Conservation (phyloP, 2,329 filamentous ascomycete genomes). For the Cephalotrichum gorgonifer region DNA sequence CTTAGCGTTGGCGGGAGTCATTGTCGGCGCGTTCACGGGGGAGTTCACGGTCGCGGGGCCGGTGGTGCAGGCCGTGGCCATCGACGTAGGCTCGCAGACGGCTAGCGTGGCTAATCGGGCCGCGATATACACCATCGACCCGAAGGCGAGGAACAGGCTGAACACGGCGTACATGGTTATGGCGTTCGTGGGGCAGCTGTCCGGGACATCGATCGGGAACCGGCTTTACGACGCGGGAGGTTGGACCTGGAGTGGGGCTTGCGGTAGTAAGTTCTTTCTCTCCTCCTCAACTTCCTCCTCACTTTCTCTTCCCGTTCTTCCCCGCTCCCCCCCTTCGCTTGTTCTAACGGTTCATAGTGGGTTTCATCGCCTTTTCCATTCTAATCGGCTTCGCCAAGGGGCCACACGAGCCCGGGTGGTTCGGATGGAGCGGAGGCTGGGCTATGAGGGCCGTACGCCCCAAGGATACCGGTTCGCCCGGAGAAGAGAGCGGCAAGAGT, state of each 20-base stretch:
- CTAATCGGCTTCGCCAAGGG: conserved; percentile 2
- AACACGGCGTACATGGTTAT: conserved; percentile 78
- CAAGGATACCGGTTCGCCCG: neutral
- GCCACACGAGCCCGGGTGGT: conserved; percentile 3
- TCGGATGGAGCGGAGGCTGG: conserved; percentile 5
- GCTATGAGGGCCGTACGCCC: neutral
- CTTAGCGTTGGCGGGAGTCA: conserved; percentile 49
- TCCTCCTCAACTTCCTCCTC: neutral
- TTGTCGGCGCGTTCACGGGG: conserved; percentile 60
- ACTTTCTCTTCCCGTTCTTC: neutral
- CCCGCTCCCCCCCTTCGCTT: neutral
- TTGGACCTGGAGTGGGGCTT: conserved; percentile 36
- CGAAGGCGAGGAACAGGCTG: conserved; percentile 61
- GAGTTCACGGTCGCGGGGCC: conserved; percentile 58
- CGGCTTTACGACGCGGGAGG: conserved; percentile 39
- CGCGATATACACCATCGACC: conserved; percentile 60
- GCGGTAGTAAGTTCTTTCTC: conserved; percentile 14
- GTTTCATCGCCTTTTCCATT: conserved; percentile 10
- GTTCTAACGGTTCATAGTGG: conserved; percentile 1
- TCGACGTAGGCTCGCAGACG: conserved; percentile 65
- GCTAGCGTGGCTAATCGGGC: conserved; percentile 64
- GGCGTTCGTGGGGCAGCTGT: conserved; percentile 65
- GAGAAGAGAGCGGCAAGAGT: neutral
- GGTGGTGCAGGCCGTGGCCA: conserved; percentile 58
- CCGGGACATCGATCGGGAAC: conserved; percentile 53